phyloP scores from a whole-genome alignment of 192 early-diverging fungal species.

The Spizellomyces sp. region DNA sequence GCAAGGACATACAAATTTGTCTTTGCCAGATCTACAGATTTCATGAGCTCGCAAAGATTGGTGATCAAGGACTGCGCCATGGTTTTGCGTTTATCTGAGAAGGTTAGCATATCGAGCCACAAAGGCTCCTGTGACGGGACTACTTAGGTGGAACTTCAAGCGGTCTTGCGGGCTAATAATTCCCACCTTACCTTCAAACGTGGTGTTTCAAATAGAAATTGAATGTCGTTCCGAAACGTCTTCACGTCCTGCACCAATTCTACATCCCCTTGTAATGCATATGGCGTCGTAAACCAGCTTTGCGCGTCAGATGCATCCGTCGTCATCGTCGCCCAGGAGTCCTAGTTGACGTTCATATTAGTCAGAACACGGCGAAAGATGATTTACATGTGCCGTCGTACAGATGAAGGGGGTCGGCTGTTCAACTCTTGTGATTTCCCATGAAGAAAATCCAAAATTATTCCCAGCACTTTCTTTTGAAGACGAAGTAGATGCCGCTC shows the following conservation, averaged over 20 bases:
- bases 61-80: constrained; percentile 17
- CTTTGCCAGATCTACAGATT: not conserved
- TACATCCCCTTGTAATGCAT: constrained; percentile 15
- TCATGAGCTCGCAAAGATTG: constrained; percentile 1
- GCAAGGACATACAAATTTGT: constrained; percentile 13
- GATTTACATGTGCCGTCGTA: not conserved
- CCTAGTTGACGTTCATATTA: not conserved
- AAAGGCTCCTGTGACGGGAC: constrained; percentile 13
- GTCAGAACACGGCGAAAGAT: not conserved
- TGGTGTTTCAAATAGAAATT: constrained; percentile 16
- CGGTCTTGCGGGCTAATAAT: too few species aligned
- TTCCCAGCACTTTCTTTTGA: constrained; percentile 8
- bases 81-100: constrained; percentile 8
- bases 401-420: not conserved
- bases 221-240: constrained; percentile 18
- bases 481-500: constrained; percentile 30
- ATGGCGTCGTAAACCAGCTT: constrained; percentile 1
- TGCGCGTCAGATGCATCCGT: not conserved
- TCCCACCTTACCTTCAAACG: constrained; percentile 1
- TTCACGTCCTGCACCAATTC: constrained; percentile 10
- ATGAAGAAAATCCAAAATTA: constrained; percentile 19
- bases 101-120: constrained; percentile 36
- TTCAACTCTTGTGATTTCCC: not conserved
- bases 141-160: too few species aligned
- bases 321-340: not conserved